Conservation (phyloP, 2,329 filamentous ascomycete species). For the Epichloe scottii region DNA sequence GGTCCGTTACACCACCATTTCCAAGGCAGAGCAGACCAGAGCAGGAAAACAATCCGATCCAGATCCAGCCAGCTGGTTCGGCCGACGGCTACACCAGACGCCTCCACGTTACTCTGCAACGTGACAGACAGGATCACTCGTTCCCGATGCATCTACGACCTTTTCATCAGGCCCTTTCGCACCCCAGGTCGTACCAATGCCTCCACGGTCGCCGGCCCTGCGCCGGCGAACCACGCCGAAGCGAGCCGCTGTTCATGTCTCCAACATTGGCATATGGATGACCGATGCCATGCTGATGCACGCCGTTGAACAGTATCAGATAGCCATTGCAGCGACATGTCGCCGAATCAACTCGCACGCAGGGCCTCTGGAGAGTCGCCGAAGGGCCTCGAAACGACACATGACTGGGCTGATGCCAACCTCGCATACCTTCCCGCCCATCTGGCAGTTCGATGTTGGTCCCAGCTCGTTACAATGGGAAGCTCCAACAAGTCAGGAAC, state of each 20-base stretch:
- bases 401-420: constrained; percentile 38
- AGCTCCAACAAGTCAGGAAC: constrained; percentile 27
- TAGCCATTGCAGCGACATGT: constrained; percentile 8
- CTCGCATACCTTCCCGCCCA: constrained; percentile 22
- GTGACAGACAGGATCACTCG: neutral
- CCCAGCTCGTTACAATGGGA: constrained; percentile 40
- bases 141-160: neutral
- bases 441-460: constrained; percentile 35
- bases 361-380: constrained; percentile 42
- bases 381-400: constrained; percentile 38
- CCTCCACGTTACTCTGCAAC: neutral
- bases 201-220: constrained; percentile 15
- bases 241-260: constrained; percentile 6
- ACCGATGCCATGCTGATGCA: constrained; percentile 20
- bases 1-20: neutral
- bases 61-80: neutral
- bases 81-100: neutral
- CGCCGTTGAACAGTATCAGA: constrained; percentile 20
- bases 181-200: constrained; percentile 14
- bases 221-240: constrained; percentile 14
- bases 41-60: neutral
- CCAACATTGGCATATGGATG: constrained; percentile 18
- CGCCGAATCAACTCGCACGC: constrained; percentile 30
- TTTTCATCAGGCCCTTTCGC: neutral
- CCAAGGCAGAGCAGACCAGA: neutral